Percentiles rank a stretch among this genome's conserved stretches.
Evolutionary conservation across 768 basidiomycete species (phyloP).

Genomic region (Psilocybe subaeruginosa): DNA sequence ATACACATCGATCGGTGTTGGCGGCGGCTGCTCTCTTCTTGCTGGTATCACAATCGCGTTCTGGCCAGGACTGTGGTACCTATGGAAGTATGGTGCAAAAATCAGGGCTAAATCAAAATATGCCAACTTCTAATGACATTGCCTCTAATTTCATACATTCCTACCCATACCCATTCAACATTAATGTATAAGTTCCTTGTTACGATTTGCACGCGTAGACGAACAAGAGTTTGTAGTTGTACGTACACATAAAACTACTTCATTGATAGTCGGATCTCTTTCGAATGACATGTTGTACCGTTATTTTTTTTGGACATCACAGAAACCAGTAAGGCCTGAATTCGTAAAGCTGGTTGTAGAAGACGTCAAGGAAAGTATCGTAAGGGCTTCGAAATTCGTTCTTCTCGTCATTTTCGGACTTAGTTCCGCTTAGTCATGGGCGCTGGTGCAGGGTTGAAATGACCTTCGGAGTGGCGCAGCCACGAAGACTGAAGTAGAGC

Average conservation of each 20-base stretch:
- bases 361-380: no score
- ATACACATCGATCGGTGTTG: background rate
- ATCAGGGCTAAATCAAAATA: background rate
- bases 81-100: background rate
- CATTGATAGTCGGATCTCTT: background rate
- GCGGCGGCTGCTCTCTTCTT: constrained; percentile 6
- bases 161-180: background rate
- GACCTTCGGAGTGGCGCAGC: no score
- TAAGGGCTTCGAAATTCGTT: no score
- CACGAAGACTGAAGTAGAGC: no score
- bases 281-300: background rate
- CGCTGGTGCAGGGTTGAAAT: no score
- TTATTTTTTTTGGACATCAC: no score
- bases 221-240: background rate
- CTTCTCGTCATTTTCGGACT: no score
- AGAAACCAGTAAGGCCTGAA: no score
- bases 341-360: no score
- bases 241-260: background rate
- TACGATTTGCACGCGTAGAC: background rate
- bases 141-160: background rate
- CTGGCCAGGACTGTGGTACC: background rate
- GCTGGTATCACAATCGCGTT: constrained; percentile 2
- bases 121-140: background rate
- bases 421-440: no score
- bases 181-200: background rate